Percentiles rank a stretch among this genome's conserved stretches.
Evolutionary conservation across 1,284 basidiomycete genomes (phyloP).

Genomic region (Apiotrichum gracile): DNA sequence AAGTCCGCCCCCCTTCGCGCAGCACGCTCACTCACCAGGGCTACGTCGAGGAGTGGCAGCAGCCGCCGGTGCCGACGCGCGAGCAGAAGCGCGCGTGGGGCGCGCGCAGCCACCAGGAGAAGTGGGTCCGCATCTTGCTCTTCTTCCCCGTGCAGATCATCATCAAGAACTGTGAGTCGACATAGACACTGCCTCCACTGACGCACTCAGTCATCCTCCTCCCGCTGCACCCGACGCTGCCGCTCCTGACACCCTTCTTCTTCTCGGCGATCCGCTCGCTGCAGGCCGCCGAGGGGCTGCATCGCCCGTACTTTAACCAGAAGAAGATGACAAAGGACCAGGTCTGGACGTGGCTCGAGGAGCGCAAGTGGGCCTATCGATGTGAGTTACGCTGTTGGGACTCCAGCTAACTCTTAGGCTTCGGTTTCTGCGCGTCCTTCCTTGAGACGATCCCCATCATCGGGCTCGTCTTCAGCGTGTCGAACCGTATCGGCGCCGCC

Average conservation of each 20-base stretch:
- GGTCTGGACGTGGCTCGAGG: constrained; percentile 68
- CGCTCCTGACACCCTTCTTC: constrained; percentile 61
- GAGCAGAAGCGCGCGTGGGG: constrained; percentile 19
- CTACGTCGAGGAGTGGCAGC: constrained; percentile 80
- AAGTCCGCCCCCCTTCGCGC: no score
- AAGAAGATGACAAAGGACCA: constrained; percentile 71
- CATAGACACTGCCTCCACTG: background rate
- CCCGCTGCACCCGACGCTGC: constrained; percentile 60
- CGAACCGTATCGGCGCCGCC: constrained; percentile 77
- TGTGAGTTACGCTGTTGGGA: constrained; percentile 49
- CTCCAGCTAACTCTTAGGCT: background rate
- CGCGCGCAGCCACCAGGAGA: constrained; percentile 23
- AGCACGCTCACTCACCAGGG: constrained; percentile 43
- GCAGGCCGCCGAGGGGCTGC: constrained; percentile 63
- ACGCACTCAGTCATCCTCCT: constrained; percentile 59
- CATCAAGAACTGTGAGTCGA: constrained; percentile 51
- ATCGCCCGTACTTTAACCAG: constrained; percentile 68
- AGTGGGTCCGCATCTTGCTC: constrained; percentile 47
- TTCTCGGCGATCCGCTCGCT: constrained; percentile 63
- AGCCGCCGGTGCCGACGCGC: constrained; percentile 54
- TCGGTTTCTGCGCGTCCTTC: constrained; percentile 72
- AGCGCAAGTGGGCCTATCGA: constrained; percentile 79
- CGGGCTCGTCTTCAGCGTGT: constrained; percentile 71
- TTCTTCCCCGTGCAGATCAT: constrained; percentile 54
- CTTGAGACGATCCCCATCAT: constrained; percentile 71